Conservation (phyloP, 305 asterid genomes). For the Caryopteris hybrid region DNA sequence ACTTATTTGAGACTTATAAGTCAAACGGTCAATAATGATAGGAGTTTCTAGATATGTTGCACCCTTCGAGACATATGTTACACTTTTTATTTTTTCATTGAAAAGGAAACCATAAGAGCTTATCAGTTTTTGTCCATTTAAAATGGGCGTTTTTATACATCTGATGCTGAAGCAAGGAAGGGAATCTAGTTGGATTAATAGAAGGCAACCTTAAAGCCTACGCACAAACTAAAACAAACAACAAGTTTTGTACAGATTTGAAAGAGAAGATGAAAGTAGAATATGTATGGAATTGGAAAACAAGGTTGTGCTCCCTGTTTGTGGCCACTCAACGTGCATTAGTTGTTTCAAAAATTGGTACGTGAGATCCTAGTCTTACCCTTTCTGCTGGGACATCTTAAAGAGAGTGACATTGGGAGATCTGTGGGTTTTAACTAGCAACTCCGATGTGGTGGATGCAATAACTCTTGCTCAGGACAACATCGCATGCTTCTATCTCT, state of each 20-base stretch:
- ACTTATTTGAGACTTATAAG: no score
- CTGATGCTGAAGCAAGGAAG: slow-evolving; percentile 65
- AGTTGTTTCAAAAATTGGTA: slow-evolving; percentile 56
- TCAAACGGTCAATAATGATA: no score
- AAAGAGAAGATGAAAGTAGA: slow-evolving; percentile 50
- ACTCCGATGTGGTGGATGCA: slow-evolving; percentile 45
- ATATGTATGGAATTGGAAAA: slow-evolving; percentile 59
- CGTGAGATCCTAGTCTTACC: slow-evolving; percentile 49
- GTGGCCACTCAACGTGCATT: slow-evolving; percentile 61
- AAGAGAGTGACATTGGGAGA: slow-evolving; percentile 42
- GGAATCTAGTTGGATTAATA: slow-evolving; percentile 37
- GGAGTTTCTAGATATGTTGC: no score
- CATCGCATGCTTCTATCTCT: slow-evolving; percentile 41
- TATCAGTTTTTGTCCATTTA: no score
- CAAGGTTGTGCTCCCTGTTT: slow-evolving; percentile 50
- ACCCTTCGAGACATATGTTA: no score
- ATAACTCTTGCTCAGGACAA: slow-evolving; percentile 48
- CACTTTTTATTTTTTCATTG: no score
- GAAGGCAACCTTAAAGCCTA: slow-evolving; percentile 27
- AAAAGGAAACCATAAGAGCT: no score
- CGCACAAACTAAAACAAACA: neutral
- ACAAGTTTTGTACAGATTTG: no score
- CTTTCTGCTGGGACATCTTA: slow-evolving; percentile 65
- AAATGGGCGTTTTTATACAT: slow-evolving; percentile 56
- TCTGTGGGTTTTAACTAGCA: slow-evolving; percentile 46